Base-by-base conservation (phyloP, 1,284 basidiomycete genomes). In the Peniophora sp. region DNA sequence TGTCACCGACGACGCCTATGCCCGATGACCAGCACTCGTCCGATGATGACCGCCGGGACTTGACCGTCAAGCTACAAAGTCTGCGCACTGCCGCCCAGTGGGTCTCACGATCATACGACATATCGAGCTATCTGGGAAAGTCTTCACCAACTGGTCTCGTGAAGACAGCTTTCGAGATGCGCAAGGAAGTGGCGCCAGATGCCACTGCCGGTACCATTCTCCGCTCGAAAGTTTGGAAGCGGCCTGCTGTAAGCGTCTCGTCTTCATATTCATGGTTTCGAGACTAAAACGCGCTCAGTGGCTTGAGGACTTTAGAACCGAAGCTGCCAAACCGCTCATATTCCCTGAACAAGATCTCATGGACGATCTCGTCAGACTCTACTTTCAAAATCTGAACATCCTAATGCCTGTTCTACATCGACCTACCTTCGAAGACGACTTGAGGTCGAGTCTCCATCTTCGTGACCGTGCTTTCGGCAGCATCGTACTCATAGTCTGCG, bases 341-440 rank as follows among this genome's bases (percentile, higher is more conserved):
- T 88, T 82, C 56, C 85, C 86, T 0, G 74, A 78, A 0, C 59
- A 69, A 2, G 85, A 88, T 50, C 70, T 94, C 12, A 73, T 83
- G 15, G 55, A 60, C 2, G 59, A 58, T 1, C 75, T 94, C 20
- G 72, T 92, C 55, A 76, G 85, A 23, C 68, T 79, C 9, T 92
- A 86, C 62, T 94, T 93, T 60, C 57, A 58, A 1, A 61, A 78
- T 45, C 62, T 79, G 55, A 88, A 92, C 61, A 60, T 64, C 2
- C 74, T 80, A 56, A 66, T 79, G 27, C 88, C 89, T 5, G 68
- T 94, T n/a, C 68, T 95, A 2, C 91, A 94, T 62, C 78, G 81
- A 0, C 80, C 81, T 3, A 81, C 81, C 24, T 91, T 94, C 58
- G 77, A 87, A 54, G 67, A 69, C 20, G 71, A 75, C 41, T 67